Conservation (phyloP, 352 stramenopile species). For the Pythium dissimile region DNA sequence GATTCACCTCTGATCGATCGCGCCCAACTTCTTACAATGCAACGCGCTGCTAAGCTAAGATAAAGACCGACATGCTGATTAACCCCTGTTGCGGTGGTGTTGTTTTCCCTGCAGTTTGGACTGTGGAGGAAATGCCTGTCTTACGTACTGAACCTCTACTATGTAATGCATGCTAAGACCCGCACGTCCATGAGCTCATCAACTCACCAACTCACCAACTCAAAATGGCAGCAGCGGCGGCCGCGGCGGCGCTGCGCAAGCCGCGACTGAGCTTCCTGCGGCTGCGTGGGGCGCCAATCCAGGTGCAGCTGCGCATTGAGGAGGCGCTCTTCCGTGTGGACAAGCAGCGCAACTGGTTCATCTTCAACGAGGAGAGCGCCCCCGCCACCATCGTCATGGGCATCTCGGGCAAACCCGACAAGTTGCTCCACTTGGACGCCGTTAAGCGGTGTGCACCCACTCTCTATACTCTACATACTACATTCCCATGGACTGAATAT, state of each 20-base stretch:
- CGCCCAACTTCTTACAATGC: too few species aligned
- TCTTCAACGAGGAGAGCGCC: slow-evolving; percentile 68
- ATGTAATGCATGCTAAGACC: too few species aligned
- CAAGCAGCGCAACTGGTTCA: slow-evolving; percentile 75
- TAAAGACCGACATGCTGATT: too few species aligned
- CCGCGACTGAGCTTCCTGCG: slow-evolving; percentile 69
- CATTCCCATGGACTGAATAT: background rate
- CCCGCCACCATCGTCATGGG: slow-evolving; percentile 91
- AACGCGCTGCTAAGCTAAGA: too few species aligned
- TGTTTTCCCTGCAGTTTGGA: too few species aligned
- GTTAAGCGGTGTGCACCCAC: slow-evolving; percentile 81
- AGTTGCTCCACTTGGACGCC: slow-evolving; percentile 81
- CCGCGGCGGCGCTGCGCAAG: slow-evolving; percentile 26
- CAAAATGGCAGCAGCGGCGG: background rate
- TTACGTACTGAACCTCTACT: too few species aligned
- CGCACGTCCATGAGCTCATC: background rate
- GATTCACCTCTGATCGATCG: too few species aligned
- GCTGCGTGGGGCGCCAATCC: slow-evolving; percentile 55
- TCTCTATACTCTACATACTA: too few species aligned
- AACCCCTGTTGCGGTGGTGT: too few species aligned
- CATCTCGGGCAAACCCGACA: slow-evolving; percentile 92
- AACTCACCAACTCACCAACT: background rate
- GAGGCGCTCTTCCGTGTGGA: slow-evolving; percentile 92
- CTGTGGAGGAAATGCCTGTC: too few species aligned
- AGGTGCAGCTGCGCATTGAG: slow-evolving; percentile 88